Evolutionary conservation across 129 eudicot species (phyloP).

Genomic region (Kitagawia praeruptora): DNA sequence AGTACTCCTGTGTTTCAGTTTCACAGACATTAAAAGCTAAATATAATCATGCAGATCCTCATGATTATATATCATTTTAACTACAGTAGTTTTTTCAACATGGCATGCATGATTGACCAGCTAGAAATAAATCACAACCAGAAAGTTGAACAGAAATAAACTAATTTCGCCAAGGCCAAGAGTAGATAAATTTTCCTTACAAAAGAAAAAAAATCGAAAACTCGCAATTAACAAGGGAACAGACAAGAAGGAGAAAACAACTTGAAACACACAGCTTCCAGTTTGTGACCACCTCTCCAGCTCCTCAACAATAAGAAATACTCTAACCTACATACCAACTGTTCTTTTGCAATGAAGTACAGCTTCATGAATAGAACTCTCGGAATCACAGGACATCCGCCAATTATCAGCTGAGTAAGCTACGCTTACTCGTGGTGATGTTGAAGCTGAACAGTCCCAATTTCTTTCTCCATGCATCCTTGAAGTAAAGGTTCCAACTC

Average conservation of each 20-base stretch:
- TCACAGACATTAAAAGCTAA: not conserved
- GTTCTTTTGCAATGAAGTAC: constrained; percentile 92
- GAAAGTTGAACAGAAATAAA: not conserved
- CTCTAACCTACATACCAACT: constrained; percentile 33
- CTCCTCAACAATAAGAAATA: not conserved
- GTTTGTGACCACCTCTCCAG: constrained; percentile 1
- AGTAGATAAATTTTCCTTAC: not conserved
- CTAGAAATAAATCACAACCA: not conserved
- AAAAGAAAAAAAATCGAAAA: not conserved
- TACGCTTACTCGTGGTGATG: constrained; percentile 46
- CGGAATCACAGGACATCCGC: constrained; percentile 74
- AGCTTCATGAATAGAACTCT: constrained; percentile 85
- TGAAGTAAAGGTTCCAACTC: constrained; percentile 12
- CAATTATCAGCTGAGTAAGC: constrained; percentile 50
- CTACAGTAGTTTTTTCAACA: not conserved
- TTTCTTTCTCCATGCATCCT: constrained; percentile 26
- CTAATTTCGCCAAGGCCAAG: not conserved
- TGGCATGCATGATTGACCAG: constrained; percentile 6
- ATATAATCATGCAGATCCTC: not conserved
- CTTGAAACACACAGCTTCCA: not conserved
- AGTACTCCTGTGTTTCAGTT: not conserved
- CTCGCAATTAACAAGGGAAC: not conserved
- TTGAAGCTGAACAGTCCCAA: constrained; percentile 24
- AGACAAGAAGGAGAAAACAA: constrained; percentile 4
- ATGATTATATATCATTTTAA: not conserved